These are phyloP conservation scores for Pseudomonodictys pantanalensis DNA, from an alignment of 495 filamentous ascomycete species.

Conservation along the genomic window DNA sequence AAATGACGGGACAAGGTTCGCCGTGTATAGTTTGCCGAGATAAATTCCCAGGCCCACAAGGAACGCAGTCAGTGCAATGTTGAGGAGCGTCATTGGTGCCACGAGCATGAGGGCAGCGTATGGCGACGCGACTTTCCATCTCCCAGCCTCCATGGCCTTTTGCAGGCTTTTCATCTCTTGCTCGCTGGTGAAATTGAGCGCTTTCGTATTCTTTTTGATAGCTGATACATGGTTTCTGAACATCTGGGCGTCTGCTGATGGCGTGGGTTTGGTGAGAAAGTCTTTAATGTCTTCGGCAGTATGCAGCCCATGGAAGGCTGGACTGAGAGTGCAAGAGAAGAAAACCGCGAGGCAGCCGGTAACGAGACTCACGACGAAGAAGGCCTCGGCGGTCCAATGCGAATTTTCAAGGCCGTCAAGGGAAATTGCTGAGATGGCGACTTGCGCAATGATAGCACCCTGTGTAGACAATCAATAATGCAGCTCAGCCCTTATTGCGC, in stretches of 20 bases:
- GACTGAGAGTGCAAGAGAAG: constrained; percentile 9
- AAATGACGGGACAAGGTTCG: constrained; percentile 8
- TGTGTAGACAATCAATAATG: neutral
- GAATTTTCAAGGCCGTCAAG: constrained; percentile 5
- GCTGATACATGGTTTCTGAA: neutral
- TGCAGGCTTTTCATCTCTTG: neutral
- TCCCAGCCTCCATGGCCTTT: neutral
- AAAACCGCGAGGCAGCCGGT: constrained; percentile 25
- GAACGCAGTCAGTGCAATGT: constrained; percentile 9
- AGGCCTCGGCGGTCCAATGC: constrained; percentile 23
- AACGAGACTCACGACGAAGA: constrained; percentile 18
- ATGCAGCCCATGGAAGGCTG: constrained; percentile 8
- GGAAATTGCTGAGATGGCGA: constrained; percentile 25
- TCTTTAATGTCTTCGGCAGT: constrained; percentile 13
- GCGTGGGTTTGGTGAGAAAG: constrained; percentile 10
- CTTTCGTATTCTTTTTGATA: neutral
- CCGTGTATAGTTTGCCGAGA: constrained; percentile 15
- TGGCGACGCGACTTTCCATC: constrained; percentile 16
- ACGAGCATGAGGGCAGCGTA: constrained; percentile 20
- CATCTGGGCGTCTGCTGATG: neutral
- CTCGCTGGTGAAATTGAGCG: neutral
- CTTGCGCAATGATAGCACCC: constrained; percentile 25
- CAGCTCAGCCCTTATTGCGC: no score
- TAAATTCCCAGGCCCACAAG: constrained; percentile 21
- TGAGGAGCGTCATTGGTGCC: constrained; percentile 10